Conservation (phyloP, 208 protist genomes). For the Wallacemonas collosoma region DNA sequence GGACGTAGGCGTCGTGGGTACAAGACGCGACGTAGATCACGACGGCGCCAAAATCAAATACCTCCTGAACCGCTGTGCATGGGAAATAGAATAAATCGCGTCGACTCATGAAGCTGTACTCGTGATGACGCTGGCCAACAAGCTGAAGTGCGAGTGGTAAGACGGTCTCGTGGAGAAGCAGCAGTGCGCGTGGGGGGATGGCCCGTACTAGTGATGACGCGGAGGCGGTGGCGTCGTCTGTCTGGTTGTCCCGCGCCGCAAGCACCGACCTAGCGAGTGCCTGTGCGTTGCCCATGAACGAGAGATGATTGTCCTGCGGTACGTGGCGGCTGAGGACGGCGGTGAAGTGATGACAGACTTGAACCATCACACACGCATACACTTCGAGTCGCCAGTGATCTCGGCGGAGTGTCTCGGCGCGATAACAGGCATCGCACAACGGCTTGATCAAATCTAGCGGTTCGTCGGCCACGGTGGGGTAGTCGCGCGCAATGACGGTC, state of each 20-base stretch:
- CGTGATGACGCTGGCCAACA: constrained; percentile 50
- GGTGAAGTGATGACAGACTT: constrained; percentile 43
- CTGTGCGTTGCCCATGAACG: not conserved
- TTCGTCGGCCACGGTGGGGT: constrained; percentile 31
- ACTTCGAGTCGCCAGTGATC: constrained; percentile 75
- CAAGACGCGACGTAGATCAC: constrained; percentile 56
- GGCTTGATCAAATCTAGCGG: constrained; percentile 46
- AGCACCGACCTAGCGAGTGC: not conserved
- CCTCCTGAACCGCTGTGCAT: constrained; percentile 42
- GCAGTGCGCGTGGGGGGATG: constrained; percentile 27
- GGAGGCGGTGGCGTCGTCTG: not conserved
- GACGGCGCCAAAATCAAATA: constrained; percentile 72
- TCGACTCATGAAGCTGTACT: constrained; percentile 67
- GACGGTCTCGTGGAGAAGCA: constrained; percentile 64
- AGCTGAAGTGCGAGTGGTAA: constrained; percentile 47
- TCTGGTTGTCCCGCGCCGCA: too few relatives aligned
- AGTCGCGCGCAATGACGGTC: constrained; percentile 39
- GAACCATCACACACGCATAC: constrained; percentile 46
- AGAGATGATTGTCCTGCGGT: constrained; percentile 27
- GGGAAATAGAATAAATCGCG: constrained; percentile 71
- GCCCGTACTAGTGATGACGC: not conserved
- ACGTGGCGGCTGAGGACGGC: constrained; percentile 44
- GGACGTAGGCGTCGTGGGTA: constrained; percentile 40
- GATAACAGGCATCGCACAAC: constrained; percentile 59
- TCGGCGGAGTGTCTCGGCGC: constrained; percentile 41